Evolutionary conservation across 495 filamentous ascomycete genomes (phyloP), one percentile per base, ranked within the genome.

Genomic region (Podospora comata): DNA sequence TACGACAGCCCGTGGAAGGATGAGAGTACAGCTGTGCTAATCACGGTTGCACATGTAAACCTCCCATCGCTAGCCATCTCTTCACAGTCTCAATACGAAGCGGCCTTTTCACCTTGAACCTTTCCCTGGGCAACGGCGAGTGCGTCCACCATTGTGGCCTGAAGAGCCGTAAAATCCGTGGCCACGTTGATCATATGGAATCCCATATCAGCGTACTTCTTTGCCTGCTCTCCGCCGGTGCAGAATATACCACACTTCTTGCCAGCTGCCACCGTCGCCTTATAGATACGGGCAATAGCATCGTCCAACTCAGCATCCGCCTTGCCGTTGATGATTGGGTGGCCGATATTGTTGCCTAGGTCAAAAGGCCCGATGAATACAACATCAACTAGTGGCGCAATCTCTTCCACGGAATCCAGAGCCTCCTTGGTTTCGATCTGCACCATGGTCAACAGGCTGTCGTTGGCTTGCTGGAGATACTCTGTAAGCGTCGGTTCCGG

Each of bases 341-440:
- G 84, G 0, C 90, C 92, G 69, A 93, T 91, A 72, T 88, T 91
- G 72, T 91, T 89, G 11, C 84, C 91, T 0, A 92, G 80, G 71
- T 92, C 90, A 74, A 89, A 92, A 0, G 92, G 92, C 0, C 92
- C 92, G 62, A 94, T 83, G 65, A 96, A 90, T 0, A 95, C 78
- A 2, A 91, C 88, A 73, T 93, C 90, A 20, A 93, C 84, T 0
- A 93, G 84, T 7, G 85, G 84, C 11, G 91, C 91, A 68, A 95
- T 94, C 60, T 86, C 88, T 64, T 90, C 86, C 26, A 91, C 86
- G 66, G 86, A 81, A 3, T 90, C 85, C 56, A 95, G 78, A 0
- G 91, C 91, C 71, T 89, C 89, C 68, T 81, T 82, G 0, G 92
- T 95, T 78, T 96, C 92, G 65, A 95, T 93, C 80, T 95, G 92